Evolutionary conservation across 768 basidiomycete species (phyloP).

Genomic region (Tephrocybe rancida): DNA sequence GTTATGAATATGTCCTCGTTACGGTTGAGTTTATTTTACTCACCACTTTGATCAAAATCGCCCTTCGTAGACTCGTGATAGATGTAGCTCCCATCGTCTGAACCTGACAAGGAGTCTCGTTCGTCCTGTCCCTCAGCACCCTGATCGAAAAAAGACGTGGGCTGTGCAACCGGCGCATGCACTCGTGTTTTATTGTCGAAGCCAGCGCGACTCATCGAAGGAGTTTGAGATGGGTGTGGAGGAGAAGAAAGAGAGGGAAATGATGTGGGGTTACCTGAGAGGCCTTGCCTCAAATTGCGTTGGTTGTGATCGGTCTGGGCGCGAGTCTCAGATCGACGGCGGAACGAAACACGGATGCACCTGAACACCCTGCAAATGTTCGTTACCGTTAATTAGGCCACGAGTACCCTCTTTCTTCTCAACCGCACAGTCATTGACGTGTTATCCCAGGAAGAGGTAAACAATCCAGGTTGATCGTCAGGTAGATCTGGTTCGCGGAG

Average conservation of each 20-base stretch:
- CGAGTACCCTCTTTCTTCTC: slow-evolving; percentile 40
- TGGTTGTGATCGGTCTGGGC: slow-evolving; percentile 41
- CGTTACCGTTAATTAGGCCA: slow-evolving; percentile 27
- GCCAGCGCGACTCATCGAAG: slow-evolving; percentile 32
- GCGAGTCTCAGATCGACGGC: slow-evolving; percentile 47
- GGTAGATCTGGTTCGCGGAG: slow-evolving; percentile 46
- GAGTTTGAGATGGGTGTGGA: slow-evolving; percentile 15
- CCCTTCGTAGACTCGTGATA: slow-evolving; percentile 38
- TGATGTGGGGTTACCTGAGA: slow-evolving; percentile 25
- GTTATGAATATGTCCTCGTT: background rate
- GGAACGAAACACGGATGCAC: slow-evolving; percentile 47
- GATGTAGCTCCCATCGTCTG: slow-evolving; percentile 53
- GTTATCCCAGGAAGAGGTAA: slow-evolving; percentile 46
- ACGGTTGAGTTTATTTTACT: slow-evolving; percentile 3
- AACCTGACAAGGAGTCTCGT: slow-evolving; percentile 54
- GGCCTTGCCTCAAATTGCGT: slow-evolving; percentile 21
- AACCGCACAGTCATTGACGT: slow-evolving; percentile 43
- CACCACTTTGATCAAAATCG: slow-evolving; percentile 51
- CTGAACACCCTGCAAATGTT: slow-evolving; percentile 35
- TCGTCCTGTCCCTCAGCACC: slow-evolving; percentile 38
- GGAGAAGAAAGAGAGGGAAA: slow-evolving; percentile 15
- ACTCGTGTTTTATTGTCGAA: slow-evolving; percentile 19
- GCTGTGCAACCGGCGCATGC: slow-evolving; percentile 28
- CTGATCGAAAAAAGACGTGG: slow-evolving; percentile 24
- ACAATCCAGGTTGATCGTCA: slow-evolving; percentile 44